Evolutionary conservation across 108 stramenopile species (phyloP).

Genomic region (Skeletonema marinoi): DNA sequence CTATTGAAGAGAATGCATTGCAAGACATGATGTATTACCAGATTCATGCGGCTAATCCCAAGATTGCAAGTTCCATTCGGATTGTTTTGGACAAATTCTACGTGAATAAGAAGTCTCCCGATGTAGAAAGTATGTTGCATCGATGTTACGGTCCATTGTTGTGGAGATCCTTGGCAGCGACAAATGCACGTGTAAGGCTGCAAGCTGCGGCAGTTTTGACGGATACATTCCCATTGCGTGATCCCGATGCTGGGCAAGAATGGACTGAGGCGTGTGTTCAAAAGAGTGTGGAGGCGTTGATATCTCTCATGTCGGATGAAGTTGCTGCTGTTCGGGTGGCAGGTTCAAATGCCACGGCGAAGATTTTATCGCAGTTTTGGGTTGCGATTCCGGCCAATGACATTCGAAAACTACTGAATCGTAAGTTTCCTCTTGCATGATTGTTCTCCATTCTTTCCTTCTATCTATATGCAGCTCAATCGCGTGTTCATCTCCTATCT

Average conservation of each 20-base stretch:
- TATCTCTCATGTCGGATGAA: conserved; percentile 72
- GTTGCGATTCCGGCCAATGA: conserved; percentile 76
- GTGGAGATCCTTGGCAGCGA: conserved; percentile 86
- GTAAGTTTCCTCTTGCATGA: conserved; percentile 36
- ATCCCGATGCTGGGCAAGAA: conserved; percentile 53
- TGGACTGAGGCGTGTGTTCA: conserved; percentile 61
- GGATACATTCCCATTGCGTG: conserved; percentile 93
- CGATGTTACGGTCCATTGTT: conserved; percentile 90
- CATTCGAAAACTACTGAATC: conserved; percentile 83
- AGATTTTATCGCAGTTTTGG: conserved; percentile 82
- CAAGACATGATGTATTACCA: conserved; percentile 84
- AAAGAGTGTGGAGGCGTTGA: conserved; percentile 71
- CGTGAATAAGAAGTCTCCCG: conserved; percentile 70
- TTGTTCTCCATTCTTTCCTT: background rate
- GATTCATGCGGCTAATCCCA: conserved; percentile 60
- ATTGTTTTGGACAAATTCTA: conserved; percentile 73
- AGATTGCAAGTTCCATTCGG: conserved; percentile 44
- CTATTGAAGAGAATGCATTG: conserved; percentile 82
- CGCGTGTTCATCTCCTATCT: background rate
- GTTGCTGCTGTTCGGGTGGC: conserved; percentile 82
- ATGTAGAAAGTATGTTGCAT: conserved; percentile 82
- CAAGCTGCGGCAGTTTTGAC: conserved; percentile 78
- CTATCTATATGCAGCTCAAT: background rate
- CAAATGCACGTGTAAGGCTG: conserved; percentile 87
- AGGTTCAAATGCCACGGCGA: conserved; percentile 79